A percentile compares a stretch with the other conserved stretches of the same genome.
phyloP scores from a whole-genome alignment of 2,329 filamentous ascomycete genomes.

The Parastagonospora avenae region DNA sequence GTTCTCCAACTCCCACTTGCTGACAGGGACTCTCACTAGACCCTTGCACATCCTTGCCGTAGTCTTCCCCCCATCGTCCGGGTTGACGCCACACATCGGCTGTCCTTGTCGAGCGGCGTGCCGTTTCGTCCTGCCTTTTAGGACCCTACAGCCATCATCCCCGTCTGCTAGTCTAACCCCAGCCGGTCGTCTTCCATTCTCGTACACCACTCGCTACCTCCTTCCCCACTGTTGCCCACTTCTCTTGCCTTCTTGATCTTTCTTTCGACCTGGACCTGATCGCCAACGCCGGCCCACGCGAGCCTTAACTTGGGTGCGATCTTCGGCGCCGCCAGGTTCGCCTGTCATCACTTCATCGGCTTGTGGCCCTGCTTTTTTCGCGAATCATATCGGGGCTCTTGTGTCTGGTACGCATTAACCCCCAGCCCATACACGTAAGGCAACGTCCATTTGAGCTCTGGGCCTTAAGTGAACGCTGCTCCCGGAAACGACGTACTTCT shows the following conservation, averaged over 20 bases:
- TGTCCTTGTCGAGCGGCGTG: constrained; percentile 40
- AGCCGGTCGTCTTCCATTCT: constrained; percentile 44
- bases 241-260: constrained; percentile 31
- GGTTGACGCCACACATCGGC: constrained; percentile 45
- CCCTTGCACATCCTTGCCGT: constrained; percentile 46
- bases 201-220: constrained; percentile 40
- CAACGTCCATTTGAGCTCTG: constrained; percentile 41
- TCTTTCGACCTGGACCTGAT: constrained; percentile 39
- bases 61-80: constrained; percentile 35
- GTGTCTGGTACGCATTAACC: constrained; percentile 42
- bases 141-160: constrained; percentile 35
- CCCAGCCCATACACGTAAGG: constrained; percentile 28
- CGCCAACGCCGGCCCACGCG: constrained; percentile 42
- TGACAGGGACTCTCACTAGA: constrained; percentile 32
- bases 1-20: constrained; percentile 32
- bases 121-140: constrained; percentile 40
- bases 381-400: constrained; percentile 41
- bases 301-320: constrained; percentile 43
- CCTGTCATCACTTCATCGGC: constrained; percentile 33
- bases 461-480: constrained; percentile 44
- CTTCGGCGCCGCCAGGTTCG: constrained; percentile 38
- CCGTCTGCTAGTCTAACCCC: constrained; percentile 41
- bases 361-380: constrained; percentile 40
- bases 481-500: constrained; percentile 37
- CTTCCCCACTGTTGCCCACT: constrained; percentile 39